A percentile compares a stretch with the other conserved stretches of the same genome.
Conservation (phyloP, 208 protist species). For the Trypanosoma grayi region DNA sequence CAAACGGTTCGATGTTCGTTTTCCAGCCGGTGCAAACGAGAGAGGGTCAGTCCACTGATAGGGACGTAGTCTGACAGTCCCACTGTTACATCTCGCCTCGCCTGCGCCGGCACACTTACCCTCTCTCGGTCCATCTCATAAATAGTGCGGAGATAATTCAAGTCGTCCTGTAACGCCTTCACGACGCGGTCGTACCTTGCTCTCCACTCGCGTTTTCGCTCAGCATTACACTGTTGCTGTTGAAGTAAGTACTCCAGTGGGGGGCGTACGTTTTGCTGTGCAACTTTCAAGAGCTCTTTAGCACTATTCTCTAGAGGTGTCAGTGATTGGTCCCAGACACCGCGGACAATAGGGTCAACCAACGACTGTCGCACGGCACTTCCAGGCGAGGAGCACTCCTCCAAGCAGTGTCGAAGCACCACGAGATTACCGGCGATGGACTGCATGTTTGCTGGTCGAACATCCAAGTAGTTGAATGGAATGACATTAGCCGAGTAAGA, state of each 20-base stretch:
- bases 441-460: constrained; percentile 31
- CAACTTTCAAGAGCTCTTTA: constrained; percentile 41
- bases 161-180: constrained; percentile 37
- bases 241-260: constrained; percentile 8
- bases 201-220: not conserved
- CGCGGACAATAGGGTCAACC: constrained; percentile 41
- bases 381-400: constrained; percentile 3
- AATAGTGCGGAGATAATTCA: constrained; percentile 54
- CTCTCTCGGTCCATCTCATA: constrained; percentile 51
- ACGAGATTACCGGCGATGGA: constrained; percentile 21
- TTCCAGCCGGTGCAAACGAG: constrained; percentile 67
- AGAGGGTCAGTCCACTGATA: constrained; percentile 70
- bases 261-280: constrained; percentile 37
- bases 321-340: constrained; percentile 57
- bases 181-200: constrained; percentile 24
- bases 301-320: constrained; percentile 39
- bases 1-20: constrained; percentile 78
- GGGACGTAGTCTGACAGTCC: constrained; percentile 68
- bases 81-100: not conserved
- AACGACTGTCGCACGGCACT: constrained; percentile 28
- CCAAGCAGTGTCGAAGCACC: constrained; percentile 16
- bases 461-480: constrained; percentile 57
- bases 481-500: constrained; percentile 51
- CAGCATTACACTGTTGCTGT: not conserved
- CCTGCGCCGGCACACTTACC: not conserved